Base-by-base conservation (phyloP, 2,329 filamentous ascomycete genomes). In the Ophiocordyceps camponoti-saundersi region DNA sequence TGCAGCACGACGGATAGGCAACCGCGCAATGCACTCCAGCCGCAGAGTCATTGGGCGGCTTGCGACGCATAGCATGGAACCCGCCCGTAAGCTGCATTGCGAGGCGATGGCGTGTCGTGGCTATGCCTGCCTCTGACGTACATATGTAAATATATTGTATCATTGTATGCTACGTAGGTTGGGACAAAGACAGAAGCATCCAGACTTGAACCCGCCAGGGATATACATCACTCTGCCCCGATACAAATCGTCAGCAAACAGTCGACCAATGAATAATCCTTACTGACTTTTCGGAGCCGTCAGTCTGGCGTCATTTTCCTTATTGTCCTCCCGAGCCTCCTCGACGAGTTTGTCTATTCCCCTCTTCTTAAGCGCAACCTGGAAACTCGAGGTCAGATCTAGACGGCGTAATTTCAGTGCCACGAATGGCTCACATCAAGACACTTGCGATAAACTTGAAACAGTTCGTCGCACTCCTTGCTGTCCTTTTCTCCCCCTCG, bases 301-400 rank as follows among this genome's bases (percentile, higher is more conserved):
- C 20, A 68, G 57, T 39, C 63, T 62, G 12, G 78, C 69, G 60
- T 96, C 90, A 51, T 86, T 92, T 54, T 96, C 92, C 57, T 80
- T 85, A 56, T 86, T 89, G 58, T 89, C 85, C 54, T 92, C 87
- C 50, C 89, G 75, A 18, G 90, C 90, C 56, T 96, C 92, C 8
- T 89, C 85, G 12, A 98, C 70, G 71, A 96, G 85, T 56, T 83
- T 85, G 63, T 96, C 88, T 59, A 98, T 94, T 48, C 92, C 92
- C 56, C 84, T 78, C 48, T 87, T 80, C 64, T 92, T 93, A 45
- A 98, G 71, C 3, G 82, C 88, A 67, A 79, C 81, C 89, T 95
- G 44, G 15, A 18, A 2, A 22, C 13, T 22, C 10, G 15, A 42
- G 26, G 44, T 40, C 36, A 40, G 36, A 7, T n/a, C 15, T n/a